These are phyloP conservation scores for Trichoderma koningiopsis DNA, from an alignment of 2,329 filamentous ascomycete species.

Conservation along the genomic window DNA sequence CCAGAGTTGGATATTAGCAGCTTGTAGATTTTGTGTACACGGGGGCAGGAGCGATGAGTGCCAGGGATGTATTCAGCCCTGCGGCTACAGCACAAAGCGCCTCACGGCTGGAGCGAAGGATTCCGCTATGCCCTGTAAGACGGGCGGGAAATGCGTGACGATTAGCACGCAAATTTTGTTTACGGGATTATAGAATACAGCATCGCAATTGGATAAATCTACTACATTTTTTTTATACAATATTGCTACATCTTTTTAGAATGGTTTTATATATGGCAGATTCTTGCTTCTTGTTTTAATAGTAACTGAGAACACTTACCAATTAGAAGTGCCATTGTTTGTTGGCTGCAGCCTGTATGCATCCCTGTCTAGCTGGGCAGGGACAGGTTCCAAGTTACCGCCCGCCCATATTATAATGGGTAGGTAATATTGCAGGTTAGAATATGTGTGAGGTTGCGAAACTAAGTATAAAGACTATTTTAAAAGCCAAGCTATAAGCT, in stretches of 20 bases:
- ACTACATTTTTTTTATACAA: neutral
- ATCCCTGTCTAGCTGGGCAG: too few relatives aligned
- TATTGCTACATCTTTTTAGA: neutral
- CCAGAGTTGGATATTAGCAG: neutral
- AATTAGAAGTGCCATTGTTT: neutral
- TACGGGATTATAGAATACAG: neutral
- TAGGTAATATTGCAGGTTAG: too few relatives aligned
- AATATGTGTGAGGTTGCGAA: too few relatives aligned
- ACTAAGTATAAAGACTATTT: too few relatives aligned
- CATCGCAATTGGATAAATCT: neutral
- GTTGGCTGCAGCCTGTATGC: neutral
- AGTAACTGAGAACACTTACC: too few relatives aligned
- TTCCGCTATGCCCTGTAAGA: neutral
- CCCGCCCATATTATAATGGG: too few relatives aligned
- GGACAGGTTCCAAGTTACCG: too few relatives aligned
- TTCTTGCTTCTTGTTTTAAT: neutral
- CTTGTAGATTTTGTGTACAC: neutral
- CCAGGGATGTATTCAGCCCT: neutral
- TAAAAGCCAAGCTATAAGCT: too few relatives aligned
- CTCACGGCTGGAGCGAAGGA: neutral
- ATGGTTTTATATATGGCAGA: neutral
- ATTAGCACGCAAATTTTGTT: neutral
- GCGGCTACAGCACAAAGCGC: neutral
- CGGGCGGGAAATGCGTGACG: neutral
- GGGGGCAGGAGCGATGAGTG: neutral